Evolutionary conservation across 1,284 basidiomycete species (phyloP), one percentile per base, ranked within the genome.

Genomic region (Flammula alnicola): DNA sequence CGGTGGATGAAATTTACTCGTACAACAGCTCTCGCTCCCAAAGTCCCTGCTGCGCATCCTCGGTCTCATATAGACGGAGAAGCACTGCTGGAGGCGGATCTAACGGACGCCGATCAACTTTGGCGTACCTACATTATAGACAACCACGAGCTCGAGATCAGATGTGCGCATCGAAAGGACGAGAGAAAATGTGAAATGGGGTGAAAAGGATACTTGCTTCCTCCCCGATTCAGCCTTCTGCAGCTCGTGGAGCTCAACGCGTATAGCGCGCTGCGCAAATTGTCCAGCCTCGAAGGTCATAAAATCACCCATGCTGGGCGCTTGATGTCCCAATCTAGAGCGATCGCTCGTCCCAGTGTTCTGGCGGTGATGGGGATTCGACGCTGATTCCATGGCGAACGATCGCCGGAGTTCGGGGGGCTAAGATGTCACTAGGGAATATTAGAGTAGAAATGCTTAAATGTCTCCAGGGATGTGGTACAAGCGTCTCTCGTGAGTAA

Each of bases 161-260:
- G 52, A 39, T 35, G 44, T 44, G 16, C 44, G 48, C 44, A 29
- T 46, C 12, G 29, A 40, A 39, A 42, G 47, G 49, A 29, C 38
- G 27, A 17, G 30, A 38, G 36, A 29, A 19, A 40, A 44, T 9
- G 19, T 38, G 19, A 26, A 33, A 27, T 31, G 8, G 12, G 40
- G 39, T 25, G 27, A 44, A 35, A 26, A 45, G 42, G 32, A 26
- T 20, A 67, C 66, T 59, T 64, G 80, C 80, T 84, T 83, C 62
- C 82, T 66, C 14, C 82, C 81, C 35, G 79, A 64, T 64, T 81
- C 73, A 20, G 82, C 80, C 57, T 81, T 80, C 64, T 83, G 81
- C 12, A 83, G 64, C 59, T 85, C 82, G 33, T 67, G 52, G 51
- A 84, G 69, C 61, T 82, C 75, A 35, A 78, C 72, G 41, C 80